Base-by-base conservation (phyloP, 805 yeast genomes). In the Hanseniaspora occidentalis region DNA sequence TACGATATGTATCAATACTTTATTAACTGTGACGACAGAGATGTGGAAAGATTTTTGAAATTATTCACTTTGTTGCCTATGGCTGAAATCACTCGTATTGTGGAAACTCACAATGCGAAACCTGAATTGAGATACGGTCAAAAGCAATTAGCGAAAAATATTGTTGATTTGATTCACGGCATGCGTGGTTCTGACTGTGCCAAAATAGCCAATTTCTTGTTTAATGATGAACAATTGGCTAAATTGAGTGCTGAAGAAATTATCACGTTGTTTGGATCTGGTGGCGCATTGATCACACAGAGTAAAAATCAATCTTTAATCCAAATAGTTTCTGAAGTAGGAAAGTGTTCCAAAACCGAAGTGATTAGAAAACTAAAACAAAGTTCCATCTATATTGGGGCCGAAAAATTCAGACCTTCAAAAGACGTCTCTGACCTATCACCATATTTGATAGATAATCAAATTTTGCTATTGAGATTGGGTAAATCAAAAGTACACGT, bases 91-190 rank as follows among this genome's bases (percentile, higher is more conserved):
- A 71, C 70, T 2, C 57, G 53, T 3, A 63, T 84, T 18, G 52
- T 83, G 47, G 52, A 46, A 0, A 51, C 59, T 25, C 96, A 89
- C 52, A 45, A 51, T 4, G 43, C 56, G 18, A 71, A 75, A 41
- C 84, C 88, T n/a, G 75, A 79, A 1, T 47, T 61, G 22, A 69
- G 95, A 41, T 48, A 66, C 11, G 96, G 88, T 0, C 97, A 92
- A 60, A 67, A 75, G 36, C 56, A 77, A 0, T 67, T 92, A 23
- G 97, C 97, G 1, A 61, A 73, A 26, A 95, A 89, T 54, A 82
- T 88, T 36, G 81, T 89, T 6, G 94, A 85, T 51, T 66, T 92
- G 51, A 69, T 92, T 33, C 96, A 88, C 59, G 97, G 97, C 0
- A 67, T 89, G 86, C 3, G 70, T 8, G 88, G 95, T 3, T 66